Evolutionary conservation across 2,329 filamentous ascomycete species (phyloP).

Genomic region (Colletotrichum aenigma): DNA sequence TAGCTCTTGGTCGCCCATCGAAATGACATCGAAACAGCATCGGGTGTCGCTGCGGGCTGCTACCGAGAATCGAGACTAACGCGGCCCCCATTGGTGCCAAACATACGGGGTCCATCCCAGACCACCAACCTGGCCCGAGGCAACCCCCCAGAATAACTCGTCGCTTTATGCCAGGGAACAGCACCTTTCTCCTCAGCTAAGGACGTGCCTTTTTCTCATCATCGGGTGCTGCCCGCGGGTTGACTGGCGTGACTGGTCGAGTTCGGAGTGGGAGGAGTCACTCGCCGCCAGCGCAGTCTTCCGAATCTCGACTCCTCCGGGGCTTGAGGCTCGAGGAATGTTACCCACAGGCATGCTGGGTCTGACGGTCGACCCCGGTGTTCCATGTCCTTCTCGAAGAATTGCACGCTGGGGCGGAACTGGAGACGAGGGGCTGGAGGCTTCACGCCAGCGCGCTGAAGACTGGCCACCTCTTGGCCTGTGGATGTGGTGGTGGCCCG

Average conservation of each 20-base stretch:
- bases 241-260: background rate
- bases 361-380: background rate
- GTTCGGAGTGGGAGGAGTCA: background rate
- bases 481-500: background rate
- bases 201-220: background rate
- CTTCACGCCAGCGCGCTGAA: background rate
- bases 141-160: background rate
- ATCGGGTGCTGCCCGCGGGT: background rate
- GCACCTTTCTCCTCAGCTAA: background rate
- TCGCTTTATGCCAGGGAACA: background rate
- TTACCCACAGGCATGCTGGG: background rate
- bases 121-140: background rate
- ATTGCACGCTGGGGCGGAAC: background rate
- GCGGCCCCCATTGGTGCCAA: background rate
- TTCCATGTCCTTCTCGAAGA: constrained; percentile 17
- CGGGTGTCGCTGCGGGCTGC: background rate
- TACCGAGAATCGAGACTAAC: constrained; percentile 10
- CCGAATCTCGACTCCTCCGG: background rate
- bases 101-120: constrained; percentile 3
- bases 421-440: background rate
- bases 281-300: background rate
- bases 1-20: background rate
- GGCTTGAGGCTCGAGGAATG: background rate
- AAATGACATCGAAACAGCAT: background rate
- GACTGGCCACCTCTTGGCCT: background rate